phyloP scores from a whole-genome alignment of 2,329 filamentous ascomycete species.

The Xylariaceae sp. region DNA sequence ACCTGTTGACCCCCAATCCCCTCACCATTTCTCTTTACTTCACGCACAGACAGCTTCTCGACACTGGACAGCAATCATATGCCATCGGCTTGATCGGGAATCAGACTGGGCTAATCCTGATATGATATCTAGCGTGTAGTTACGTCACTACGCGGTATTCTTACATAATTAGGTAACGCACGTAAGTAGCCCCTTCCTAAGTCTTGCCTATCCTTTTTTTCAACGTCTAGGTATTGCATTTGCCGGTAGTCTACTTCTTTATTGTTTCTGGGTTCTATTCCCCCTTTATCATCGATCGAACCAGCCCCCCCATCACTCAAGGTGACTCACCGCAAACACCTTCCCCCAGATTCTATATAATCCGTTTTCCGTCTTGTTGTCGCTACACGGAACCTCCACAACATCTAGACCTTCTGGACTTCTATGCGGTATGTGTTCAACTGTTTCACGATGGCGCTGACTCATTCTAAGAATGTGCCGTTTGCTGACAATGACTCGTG shows the following conservation, averaged over 20 bases:
- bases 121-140: background rate
- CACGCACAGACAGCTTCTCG: background rate
- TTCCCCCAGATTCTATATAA: background rate
- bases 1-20: background rate
- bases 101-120: background rate
- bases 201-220: slow-evolving; percentile 3
- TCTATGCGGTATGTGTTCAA: slow-evolving; percentile 17
- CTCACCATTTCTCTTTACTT: too few relatives aligned
- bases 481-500: slow-evolving; percentile 9
- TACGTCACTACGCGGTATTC: background rate
- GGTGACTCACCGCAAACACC: background rate
- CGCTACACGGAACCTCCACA: background rate
- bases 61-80: background rate
- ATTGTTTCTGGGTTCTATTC: background rate
- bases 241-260: background rate
- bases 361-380: background rate
- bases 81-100: background rate
- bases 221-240: background rate
- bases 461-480: slow-evolving; percentile 2
- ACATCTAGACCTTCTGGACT: slow-evolving; percentile 1
- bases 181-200: background rate
- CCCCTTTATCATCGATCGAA: background rate
- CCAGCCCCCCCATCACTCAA: slow-evolving; percentile 12
- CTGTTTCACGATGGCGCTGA: background rate
- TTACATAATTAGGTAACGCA: background rate